phyloP scores from a whole-genome alignment of 2,329 filamentous ascomycete genomes.

The Colletotrichum tropicale region DNA sequence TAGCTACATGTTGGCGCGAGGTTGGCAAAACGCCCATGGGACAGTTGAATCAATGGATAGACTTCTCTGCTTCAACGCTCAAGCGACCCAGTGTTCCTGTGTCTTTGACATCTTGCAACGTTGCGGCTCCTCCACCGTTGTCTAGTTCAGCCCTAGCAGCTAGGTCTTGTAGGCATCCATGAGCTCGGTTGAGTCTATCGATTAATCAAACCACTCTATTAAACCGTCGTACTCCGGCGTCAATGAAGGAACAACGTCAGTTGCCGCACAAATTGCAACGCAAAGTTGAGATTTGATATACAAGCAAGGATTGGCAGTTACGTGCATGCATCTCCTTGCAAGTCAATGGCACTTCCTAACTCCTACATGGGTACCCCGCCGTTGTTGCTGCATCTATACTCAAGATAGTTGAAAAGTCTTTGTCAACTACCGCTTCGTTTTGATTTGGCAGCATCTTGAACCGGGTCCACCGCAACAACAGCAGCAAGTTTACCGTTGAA shows the following conservation, averaged over 20 bases:
- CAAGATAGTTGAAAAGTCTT: not conserved
- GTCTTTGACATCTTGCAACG: not conserved
- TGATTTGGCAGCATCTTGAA: not conserved
- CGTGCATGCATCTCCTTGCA: not conserved
- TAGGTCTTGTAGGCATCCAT: not conserved
- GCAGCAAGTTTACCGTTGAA: not conserved
- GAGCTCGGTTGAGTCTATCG: not conserved
- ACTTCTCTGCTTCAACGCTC: not conserved
- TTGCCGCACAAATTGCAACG: not conserved
- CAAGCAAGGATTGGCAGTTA: not conserved
- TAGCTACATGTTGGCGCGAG: too few relatives aligned
- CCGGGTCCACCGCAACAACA: not conserved
- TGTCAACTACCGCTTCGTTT: not conserved
- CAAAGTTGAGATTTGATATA: not conserved
- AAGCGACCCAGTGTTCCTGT: fast-evolving
- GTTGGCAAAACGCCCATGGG: not conserved
- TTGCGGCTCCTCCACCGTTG: not conserved
- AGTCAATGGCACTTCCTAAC: not conserved
- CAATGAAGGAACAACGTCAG: not conserved
- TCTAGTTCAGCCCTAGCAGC: not conserved
- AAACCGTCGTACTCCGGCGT: not conserved
- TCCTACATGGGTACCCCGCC: not conserved
- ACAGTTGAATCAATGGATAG: fast-evolving
- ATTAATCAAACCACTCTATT: not conserved
- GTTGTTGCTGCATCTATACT: not conserved